Evolutionary conservation across 2,329 filamentous ascomycete genomes (phyloP), one percentile per base, ranked within the genome.

Genomic region (Phoma sp.): DNA sequence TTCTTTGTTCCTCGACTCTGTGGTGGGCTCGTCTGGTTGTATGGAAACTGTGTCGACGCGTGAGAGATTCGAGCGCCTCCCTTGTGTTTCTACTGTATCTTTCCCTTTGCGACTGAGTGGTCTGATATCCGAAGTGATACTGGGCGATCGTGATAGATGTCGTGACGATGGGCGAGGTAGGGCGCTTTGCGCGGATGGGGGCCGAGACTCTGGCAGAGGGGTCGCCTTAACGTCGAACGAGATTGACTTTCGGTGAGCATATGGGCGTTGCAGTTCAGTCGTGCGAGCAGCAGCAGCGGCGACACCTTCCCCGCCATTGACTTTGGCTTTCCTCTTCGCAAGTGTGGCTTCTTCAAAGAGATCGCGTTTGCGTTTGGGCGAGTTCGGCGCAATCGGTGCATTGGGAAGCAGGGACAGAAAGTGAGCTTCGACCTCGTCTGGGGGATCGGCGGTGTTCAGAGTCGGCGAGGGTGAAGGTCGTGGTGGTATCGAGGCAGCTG

Each of bases 331-430:
- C 43, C 72, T 75, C 3, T 76, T 74, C 3, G 75, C 75, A 41
- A 79, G 72, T 1, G 74, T 72, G 4, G 81, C 81, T 63, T 80
- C 77, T 43, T 82, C 78, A 45, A 83, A 81, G 4, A 81, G 66
- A 31, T 78, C 74, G 21, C 73, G 75, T 48, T 76, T 78, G 15
- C 79, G 74, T 60, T 81, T 82, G 10, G 72, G 67, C 6, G 65
- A 69, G 7, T 43, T 46, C 0, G 71, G 67, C 0, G 69, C 55
- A 3, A 21, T 15, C 1, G 66, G 64, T 5, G 67, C 56, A 6
- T 65, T 54, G 48, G 71, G 60, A 24, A 69, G 51, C 9, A 68
- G 49, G 3, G 72, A 64, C 0, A 76, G 63, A 35, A 76, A 77
- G 15, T 71, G 71, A 8, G 70, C 67, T 13, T 76, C 74, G 4